Base-by-base conservation (phyloP, 2,329 filamentous ascomycete genomes). In the Penicillium aurantiogriseum region DNA sequence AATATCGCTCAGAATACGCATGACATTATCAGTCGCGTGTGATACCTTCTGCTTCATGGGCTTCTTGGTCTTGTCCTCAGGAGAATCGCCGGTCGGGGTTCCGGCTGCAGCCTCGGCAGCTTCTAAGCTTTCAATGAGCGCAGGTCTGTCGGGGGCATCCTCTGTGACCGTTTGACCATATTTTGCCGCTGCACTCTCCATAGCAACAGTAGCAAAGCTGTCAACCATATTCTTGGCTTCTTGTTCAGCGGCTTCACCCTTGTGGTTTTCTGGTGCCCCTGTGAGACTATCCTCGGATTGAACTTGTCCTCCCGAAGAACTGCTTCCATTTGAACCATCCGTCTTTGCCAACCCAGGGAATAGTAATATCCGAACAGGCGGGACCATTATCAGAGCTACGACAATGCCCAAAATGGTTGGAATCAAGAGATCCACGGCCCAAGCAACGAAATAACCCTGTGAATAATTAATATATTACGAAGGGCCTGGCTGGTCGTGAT, bases 181-280 rank as follows among this genome's bases (percentile, higher is more conserved):
- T 69, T 91, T 91, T 0, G 89, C 90, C 0, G 87, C 85, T 2
- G 89, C 90, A 64, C 88, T 90, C 54, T 88, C 88, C 29, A 94
- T 76, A 1, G 89, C 88, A 10, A 94, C 84, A 19, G 85, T 82
- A 9, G 87, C 85, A 54, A 94, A 86, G 36, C 86, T 85, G 59
- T 88, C 89, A 61, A 94, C 87, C 59, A 95, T 88, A 69, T 91
- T 92, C 61, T 83, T 87, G 2, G 91, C 91, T 71, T 95, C 91
- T 59, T 89, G 85, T 72, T 95, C 91, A 0, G 91, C 89, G 0
- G 90, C 89, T 71, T 94, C 91, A 27, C 91, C 91, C 69, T 91
- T 88, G 74, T 92, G 84, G 61, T 89, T 89, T 71, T 95, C 90
- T 0, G 90, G 88, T 0, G 89, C 90, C 1, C 90, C 90, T 0